Evolutionary conservation across 371 early-diverging fungal genomes (phyloP), one percentile per base, ranked within the genome.

Genomic region (Mucor sp.): DNA sequence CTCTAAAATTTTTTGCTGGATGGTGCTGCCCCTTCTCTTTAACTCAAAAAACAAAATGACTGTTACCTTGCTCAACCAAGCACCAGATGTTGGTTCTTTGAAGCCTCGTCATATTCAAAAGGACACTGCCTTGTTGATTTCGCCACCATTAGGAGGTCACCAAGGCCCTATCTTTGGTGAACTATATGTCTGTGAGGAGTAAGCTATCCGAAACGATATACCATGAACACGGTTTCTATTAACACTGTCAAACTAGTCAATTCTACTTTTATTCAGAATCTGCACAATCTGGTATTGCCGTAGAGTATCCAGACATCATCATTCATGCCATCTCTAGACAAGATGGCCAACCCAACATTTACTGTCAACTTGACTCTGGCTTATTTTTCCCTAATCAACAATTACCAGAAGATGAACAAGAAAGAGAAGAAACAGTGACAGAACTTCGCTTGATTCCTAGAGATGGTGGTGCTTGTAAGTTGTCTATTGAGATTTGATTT

Each of bases 241-340:
- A 25, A 57, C 25, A 19, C 47, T 32, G 41, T 37, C 21, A 1
- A 27, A 19, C 41, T 60, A 82, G 80, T 59, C 79, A 74, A 62
- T 65, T 88, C 3, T 88, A 85, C 60, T 90, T 87, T 67, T 87
- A 83, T 74, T 87, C 86, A 0, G 56, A 70, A 3, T 58, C 27
- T 4, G 70, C 71, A 2, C 61, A 75, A 23, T 68, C 78, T 11
- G 90, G 90, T 11, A 84, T 92, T 55, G 74, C 90, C 12, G 83
- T 94, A 60, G 87, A 89, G 60, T 94, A 93, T 59, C 89, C 86
- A 0, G 84, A 87, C 62, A 90, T 94, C 62, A 87, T 91, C 37
- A 91, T 94, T 62, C 93, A 94, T 62, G 95, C 95, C 19, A 88
- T 91, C 57, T 91, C 93, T 6, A 86, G 90, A 50, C 85, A 83